Percentiles rank a stretch among this genome's conserved stretches.
Evolutionary conservation across 78 protist species (phyloP).

Genomic region (Parvularia atlantis): DNA sequence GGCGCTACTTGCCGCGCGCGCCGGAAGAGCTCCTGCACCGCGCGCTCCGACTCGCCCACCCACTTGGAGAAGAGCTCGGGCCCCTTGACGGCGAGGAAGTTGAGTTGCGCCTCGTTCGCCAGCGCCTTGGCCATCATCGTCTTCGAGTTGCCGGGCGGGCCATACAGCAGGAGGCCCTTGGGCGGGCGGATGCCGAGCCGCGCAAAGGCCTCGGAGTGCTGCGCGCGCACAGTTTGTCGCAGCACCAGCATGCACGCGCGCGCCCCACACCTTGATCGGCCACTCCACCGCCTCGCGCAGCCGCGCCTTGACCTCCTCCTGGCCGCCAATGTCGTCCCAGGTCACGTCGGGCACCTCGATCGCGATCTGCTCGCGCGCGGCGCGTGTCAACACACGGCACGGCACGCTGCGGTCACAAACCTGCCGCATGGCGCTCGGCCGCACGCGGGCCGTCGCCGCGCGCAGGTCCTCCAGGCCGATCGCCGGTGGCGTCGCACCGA

Average conservation of each 20-base stretch:
- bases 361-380: conserved; percentile 54
- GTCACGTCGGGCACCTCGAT: conserved; percentile 21
- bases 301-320: conserved; percentile 56
- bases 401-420: conserved; percentile 6
- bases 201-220: conserved; percentile 64
- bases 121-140: conserved; percentile 91
- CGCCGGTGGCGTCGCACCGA: too few relatives aligned
- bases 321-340: conserved; percentile 97
- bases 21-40: conserved; percentile 52
- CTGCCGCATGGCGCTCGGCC: not conserved
- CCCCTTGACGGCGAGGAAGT: conserved; percentile 89
- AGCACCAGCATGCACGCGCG: not conserved
- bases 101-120: conserved; percentile 78
- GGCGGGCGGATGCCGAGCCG: conserved; percentile 88
- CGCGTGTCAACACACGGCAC: conserved; percentile 25
- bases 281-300: conserved; percentile 83
- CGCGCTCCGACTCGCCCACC: conserved; percentile 79
- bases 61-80: conserved; percentile 83
- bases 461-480: too few relatives aligned
- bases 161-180: conserved; percentile 79
- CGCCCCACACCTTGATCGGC: conserved; percentile 72
- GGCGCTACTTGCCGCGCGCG: conserved; percentile 75
- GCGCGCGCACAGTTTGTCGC: not conserved
- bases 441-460: not conserved
- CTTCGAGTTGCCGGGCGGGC: conserved; percentile 95